Base-by-base conservation (phyloP, 192 early-diverging fungal species). In the Entomortierella beljakovae region DNA sequence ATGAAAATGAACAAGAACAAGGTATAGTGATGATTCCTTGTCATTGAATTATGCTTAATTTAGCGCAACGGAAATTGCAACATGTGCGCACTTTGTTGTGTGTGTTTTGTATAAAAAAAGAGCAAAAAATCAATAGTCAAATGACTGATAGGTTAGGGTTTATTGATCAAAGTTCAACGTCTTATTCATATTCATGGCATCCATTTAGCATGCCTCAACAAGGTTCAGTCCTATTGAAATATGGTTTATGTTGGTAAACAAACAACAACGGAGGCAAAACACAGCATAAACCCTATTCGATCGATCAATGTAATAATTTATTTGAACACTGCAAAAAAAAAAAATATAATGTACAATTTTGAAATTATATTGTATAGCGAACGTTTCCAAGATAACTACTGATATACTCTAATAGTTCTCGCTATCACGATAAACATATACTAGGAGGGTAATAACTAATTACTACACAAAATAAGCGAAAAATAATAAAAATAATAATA, bases 371-470 rank as follows among this genome's bases (percentile, higher is more conserved):
- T 46, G 43, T 46, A 46, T 31, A 25, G 23, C 28, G 13, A 15
- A 53, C 2, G 23, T 53, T n/a, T 25, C 22, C 28, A 31, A 15
- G 51, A 53, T 13, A 53, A 53, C 22, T 53, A 53, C 20, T 46
- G 43, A 46, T 20, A 46, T 10, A 23, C 49, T 64, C 61, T 64
- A 64, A 64, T 37, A 49, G 33, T 13, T 33, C 34, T 49, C 34
- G 2, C 32, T 61, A 4, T 33, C n/a, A 46, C 20, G 15, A 2
- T 11, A 46, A 46, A 46, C 20, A 46, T n/a, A n/a, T n/a, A n/a
- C n/a, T n/a, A n/a, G n/a, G n/a, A n/a, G n/a, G n/a, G n/a, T n/a
- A n/a, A n/a, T n/a, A n/a, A n/a, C n/a, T n/a, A n/a, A n/a, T n/a
- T n/a, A n/a, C n/a, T n/a, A n/a, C n/a, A n/a, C n/a, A n/a, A n/a